Evolutionary conservation across 306 rosid species (phyloP), one percentile per base, ranked within the genome.

Genomic region (Sechiopsis laciniata): DNA sequence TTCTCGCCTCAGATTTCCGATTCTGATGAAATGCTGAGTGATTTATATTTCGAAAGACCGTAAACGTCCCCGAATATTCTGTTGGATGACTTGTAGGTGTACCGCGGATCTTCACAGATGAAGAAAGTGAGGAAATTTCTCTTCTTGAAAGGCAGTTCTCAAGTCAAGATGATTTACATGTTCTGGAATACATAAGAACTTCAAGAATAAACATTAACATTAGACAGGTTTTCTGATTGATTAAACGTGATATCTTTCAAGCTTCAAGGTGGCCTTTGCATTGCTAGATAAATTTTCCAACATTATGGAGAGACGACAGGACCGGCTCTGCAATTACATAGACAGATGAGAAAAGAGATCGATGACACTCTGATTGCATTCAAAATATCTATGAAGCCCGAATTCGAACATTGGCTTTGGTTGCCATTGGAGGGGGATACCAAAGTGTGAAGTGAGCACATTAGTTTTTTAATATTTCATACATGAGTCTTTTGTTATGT

Each of bases 191-290:
- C 77, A 87, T 90, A 70, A 83, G 78, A 83, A 85, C 79, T 81
- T 94, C 97, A 67, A 89, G 96, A 87, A 86, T 94, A 84, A 91
- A 94, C 86, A 89, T 94, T 78, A 94, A 94, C 80, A 89, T 94
- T 65, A 81, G 99, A 86, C 95, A 89, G 85, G 99, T 94, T 46
- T 94, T 72, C 71, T 78, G 19, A 53, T 22, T 62, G 11, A 10
- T 66, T 20, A 10, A 13, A 45, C 10, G 3, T 48, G 20, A 46
- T 48, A 10, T 42, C 17, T 40, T 17, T 42, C 55, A 12, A 66
- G 5, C 54, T 42, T 45, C 54, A 5, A 17, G 72, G 20, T 42
- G 29, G 17, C 3, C 21, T 67, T 67, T 10, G 2, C 37, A 0
- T 4, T 42, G 9, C 20, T 61, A 11, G n/a, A 42, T 19, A 66